phyloP scores from a whole-genome alignment of 2,329 filamentous ascomycete species.

The Scolecobasidium constrictum region DNA sequence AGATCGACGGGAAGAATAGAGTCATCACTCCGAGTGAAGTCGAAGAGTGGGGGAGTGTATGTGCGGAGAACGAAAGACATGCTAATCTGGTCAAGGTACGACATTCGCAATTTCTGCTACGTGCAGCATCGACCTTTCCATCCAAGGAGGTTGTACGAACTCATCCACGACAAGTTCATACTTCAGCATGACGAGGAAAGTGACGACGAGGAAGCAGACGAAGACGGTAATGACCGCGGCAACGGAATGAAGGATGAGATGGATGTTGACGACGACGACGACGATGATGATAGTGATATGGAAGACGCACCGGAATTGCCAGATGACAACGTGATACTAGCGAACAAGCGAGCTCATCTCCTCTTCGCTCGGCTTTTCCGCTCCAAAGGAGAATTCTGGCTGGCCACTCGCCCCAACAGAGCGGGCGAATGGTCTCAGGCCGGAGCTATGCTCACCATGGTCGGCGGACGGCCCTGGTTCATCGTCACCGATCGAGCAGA shows the following conservation, averaged over 20 bases:
- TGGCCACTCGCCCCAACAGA: constrained; percentile 42
- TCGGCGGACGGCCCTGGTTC: too few relatives aligned
- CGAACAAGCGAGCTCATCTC: constrained; percentile 38
- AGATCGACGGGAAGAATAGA: too few relatives aligned
- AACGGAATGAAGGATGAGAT: constrained; percentile 11
- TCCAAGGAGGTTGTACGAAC: constrained; percentile 19
- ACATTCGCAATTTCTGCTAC: constrained; percentile 57
- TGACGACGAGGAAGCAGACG: constrained; percentile 15
- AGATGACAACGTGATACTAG: constrained; percentile 27
- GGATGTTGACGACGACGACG: constrained; percentile 15
- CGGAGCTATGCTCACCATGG: too few relatives aligned
- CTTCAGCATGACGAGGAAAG: constrained; percentile 18
- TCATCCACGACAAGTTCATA: constrained; percentile 24
- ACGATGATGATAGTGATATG: constrained; percentile 13
- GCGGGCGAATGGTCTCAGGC: constrained; percentile 46
- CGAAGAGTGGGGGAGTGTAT: too few relatives aligned
- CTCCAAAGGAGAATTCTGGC: constrained; percentile 46
- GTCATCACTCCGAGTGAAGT: too few relatives aligned
- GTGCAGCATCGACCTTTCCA: constrained; percentile 32
- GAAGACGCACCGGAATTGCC: constrained; percentile 14
- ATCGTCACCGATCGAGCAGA: too few relatives aligned
- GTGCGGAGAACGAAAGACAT: constrained; percentile 34
- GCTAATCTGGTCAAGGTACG: constrained; percentile 48
- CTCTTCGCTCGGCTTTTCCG: constrained; percentile 43
- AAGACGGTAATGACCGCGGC: too few relatives aligned